A percentile compares a stretch with the other conserved stretches of the same genome.
Evolutionary conservation across 2,329 filamentous ascomycete species (phyloP).

Genomic region (Acephala macrosclerotiorum): DNA sequence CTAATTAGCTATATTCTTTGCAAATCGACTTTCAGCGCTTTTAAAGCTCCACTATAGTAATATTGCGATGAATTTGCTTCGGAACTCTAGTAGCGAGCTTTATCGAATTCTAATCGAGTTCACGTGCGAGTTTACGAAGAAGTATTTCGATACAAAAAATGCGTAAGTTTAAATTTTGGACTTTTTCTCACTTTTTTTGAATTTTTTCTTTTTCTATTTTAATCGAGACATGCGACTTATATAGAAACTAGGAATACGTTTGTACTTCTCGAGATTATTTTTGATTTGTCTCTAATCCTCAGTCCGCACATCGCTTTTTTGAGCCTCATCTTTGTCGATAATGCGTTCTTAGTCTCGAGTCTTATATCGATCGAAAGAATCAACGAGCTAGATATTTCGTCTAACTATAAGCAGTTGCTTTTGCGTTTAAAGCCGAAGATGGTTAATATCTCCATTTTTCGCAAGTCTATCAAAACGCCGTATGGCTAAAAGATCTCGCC

Average conservation of each 20-base stretch:
- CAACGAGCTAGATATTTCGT: constrained; percentile 25
- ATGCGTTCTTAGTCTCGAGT: constrained; percentile 10
- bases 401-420: constrained; percentile 38
- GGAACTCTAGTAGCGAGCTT: constrained; percentile 19
- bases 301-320: constrained; percentile 47
- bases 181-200: constrained; percentile 13
- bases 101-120: constrained; percentile 29
- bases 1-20: too few species aligned
- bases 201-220: constrained; percentile 10
- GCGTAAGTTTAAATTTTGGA: constrained; percentile 13
- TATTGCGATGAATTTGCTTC: constrained; percentile 28
- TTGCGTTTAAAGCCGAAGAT: too few species aligned
- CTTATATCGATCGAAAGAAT: too few species aligned
- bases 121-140: too few species aligned
- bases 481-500: too few species aligned
- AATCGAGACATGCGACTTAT: constrained; percentile 15
- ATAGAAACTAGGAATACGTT: too few species aligned
- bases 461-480: too few species aligned
- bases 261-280: too few species aligned
- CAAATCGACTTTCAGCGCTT: constrained; percentile 28
- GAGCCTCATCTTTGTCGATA: constrained; percentile 41
- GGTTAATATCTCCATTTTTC: too few species aligned
- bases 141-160: constrained; percentile 23
- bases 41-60: constrained; percentile 30
- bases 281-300: constrained; percentile 45